Percentiles rank a stretch among this genome's conserved stretches.
Conservation (phyloP, 768 basidiomycete genomes). For the Lentinula edodes region DNA sequence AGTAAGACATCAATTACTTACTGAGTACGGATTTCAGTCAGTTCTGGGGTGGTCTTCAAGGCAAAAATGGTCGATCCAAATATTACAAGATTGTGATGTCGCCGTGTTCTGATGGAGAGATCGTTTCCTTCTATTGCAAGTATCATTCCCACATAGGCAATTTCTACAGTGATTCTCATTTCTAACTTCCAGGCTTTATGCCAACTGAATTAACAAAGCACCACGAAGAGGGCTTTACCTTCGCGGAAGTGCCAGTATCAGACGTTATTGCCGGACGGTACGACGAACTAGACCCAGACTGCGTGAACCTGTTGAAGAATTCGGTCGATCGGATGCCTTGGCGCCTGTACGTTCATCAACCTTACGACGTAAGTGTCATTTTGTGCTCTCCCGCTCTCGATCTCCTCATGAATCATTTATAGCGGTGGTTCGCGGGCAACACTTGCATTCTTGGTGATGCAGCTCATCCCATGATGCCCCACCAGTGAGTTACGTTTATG, state of each 20-base stretch:
- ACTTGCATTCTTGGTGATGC: conserved; percentile 22
- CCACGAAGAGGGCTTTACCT: conserved; percentile 25
- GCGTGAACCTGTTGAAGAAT: conserved; percentile 15
- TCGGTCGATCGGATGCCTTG: conserved; percentile 26
- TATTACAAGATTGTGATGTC: conserved; percentile 31
- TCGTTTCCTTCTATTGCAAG: conserved; percentile 26
- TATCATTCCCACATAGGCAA: background rate
- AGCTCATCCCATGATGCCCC: conserved; percentile 18
- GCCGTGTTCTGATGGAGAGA: conserved; percentile 22
- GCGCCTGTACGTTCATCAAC: conserved; percentile 27
- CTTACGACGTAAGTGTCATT: conserved; percentile 17
- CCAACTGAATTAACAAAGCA: conserved; percentile 27
- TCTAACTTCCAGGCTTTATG: conserved; percentile 21
- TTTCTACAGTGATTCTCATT: background rate
- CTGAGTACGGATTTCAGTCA: conserved; percentile 13
- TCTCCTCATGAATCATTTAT: background rate
- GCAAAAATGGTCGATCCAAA: conserved; percentile 21
- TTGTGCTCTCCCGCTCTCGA: background rate
- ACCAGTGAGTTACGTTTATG: conserved; percentile 10
- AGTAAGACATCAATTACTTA: no score
- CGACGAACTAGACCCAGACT: conserved; percentile 25
- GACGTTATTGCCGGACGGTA: conserved; percentile 24
- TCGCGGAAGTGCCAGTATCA: conserved; percentile 23
- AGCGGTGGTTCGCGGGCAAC: conserved; percentile 21
- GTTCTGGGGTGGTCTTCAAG: conserved; percentile 25